A percentile compares a stretch with the other conserved stretches of the same genome.
phyloP scores from a whole-genome alignment of 306 rosid genomes.

The Quercus mongolica region DNA sequence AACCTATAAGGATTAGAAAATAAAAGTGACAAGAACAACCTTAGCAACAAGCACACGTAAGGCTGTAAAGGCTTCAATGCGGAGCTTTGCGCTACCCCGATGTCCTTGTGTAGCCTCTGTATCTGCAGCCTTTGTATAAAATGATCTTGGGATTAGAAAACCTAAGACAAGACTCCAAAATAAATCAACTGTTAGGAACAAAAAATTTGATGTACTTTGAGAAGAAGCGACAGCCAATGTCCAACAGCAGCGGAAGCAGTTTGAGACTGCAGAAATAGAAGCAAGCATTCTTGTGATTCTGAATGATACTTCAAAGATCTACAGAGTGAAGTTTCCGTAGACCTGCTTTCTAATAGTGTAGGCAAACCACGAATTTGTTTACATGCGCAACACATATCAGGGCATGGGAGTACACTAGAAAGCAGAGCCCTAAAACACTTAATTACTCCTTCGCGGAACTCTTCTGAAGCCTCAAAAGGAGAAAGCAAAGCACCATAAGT shows the following conservation, averaged over 20 bases:
- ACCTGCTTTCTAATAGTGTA: conserved; percentile 43
- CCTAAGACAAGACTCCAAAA: not conserved
- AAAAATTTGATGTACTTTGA: conserved; percentile 51
- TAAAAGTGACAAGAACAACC: conserved; percentile 40
- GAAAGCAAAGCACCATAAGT: conserved; percentile 84
- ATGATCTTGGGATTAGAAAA: conserved; percentile 23
- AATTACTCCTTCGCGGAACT: conserved; percentile 89
- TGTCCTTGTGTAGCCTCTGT: conserved; percentile 87
- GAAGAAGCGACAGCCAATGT: conserved; percentile 95
- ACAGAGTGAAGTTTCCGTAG: conserved; percentile 21
- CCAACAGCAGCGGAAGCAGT: conserved; percentile 86
- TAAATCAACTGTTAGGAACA: conserved; percentile 12
- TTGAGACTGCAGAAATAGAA: conserved; percentile 69
- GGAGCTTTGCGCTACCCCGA: conserved; percentile 70
- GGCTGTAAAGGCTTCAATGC: conserved; percentile 73
- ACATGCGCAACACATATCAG: conserved; percentile 58
- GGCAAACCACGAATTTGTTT: conserved; percentile 50
- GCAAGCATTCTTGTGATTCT: conserved; percentile 69
- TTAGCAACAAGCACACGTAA: conserved; percentile 77
- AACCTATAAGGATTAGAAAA: not conserved
- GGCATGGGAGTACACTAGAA: conserved; percentile 60
- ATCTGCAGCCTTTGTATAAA: conserved; percentile 74
- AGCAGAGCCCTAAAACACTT: conserved; percentile 74
- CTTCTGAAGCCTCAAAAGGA: conserved; percentile 92
- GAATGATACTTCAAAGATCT: conserved; percentile 31